Conservation (phyloP, 306 rosid species). For the Cyclanthera cordifolia region DNA sequence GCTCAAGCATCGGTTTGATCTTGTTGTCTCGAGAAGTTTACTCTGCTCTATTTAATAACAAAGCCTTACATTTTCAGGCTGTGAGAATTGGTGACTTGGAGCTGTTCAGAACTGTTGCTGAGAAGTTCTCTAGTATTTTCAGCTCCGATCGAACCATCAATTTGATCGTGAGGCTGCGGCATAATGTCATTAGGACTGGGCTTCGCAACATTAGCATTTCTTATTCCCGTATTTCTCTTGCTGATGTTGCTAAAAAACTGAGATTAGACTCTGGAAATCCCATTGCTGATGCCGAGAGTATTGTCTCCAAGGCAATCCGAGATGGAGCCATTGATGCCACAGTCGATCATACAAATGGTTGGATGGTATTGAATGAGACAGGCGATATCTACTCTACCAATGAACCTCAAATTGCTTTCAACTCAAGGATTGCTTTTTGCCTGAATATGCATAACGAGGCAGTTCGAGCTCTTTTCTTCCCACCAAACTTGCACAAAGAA, state of each 20-base stretch:
- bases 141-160: constrained; percentile 70
- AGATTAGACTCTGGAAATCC: constrained; percentile 53
- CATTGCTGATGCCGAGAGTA: constrained; percentile 72
- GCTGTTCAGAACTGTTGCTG: constrained; percentile 80
- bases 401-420: constrained; percentile 83
- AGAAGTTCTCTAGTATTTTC: constrained; percentile 62
- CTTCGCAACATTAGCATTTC: constrained; percentile 93
- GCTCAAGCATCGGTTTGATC: not conserved
- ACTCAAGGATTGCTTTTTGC: constrained; percentile 89
- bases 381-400: constrained; percentile 86
- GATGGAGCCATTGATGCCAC: constrained; percentile 63
- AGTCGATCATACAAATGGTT: constrained; percentile 66
- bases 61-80: constrained; percentile 46
- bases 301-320: constrained; percentile 89
- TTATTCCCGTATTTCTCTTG: constrained; percentile 83
- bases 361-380: constrained; percentile 93
- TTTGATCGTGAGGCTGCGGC: constrained; percentile 88
- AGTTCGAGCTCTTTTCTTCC: constrained; percentile 54
- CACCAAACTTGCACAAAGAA: constrained; percentile 43
- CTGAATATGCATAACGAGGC: constrained; percentile 91
- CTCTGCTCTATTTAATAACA: too few species aligned
- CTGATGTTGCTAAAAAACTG: constrained; percentile 80
- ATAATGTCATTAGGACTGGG: constrained; percentile 93
- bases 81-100: constrained; percentile 96
- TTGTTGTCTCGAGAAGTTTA: too few species aligned